Base-by-base conservation (phyloP, 192 early-diverging fungal species). In the Umbelopsis vinacea region DNA sequence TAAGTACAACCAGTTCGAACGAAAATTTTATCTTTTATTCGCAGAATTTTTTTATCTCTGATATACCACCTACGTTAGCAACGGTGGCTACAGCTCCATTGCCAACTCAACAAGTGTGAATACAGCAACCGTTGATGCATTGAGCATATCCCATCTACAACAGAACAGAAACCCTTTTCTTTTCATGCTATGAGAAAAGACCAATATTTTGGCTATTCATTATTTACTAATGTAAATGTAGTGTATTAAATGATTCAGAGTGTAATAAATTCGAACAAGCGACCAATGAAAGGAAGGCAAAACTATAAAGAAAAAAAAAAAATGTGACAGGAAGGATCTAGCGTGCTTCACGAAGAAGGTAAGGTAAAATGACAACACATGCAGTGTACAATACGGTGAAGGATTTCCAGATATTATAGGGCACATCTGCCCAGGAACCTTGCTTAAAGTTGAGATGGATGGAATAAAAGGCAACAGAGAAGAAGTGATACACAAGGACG, bases 401-500 rank as follows among this genome's bases (percentile, higher is more conserved):
- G 2, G 78, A 76, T 71, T 66, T 80, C 46, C 84, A 79, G 46
- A 89, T 80, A 52, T 77, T 85, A 9, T 33, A 24, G 6, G 85
- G 87, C 9, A 82, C 76, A 45, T 83, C 71, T 0, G 68, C 75
- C 84, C 88, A 75, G 52, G 76, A 75, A 66, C 76, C 71, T 74
- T 83, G 35, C 76, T 76, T 73, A 81, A 89, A 78, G 80, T 88
- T 68, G 78, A 72, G 46, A 74, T 88, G 74, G 75, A 92, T 79
- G 70, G 86, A 67, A 78, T 92, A 88, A 7, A 92, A 68, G 0
- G 96, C 97, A 23, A 98, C 96, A 19, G 89, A 86, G 83, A 97
- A 98, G 76, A 99, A 99, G 81, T 98, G 96, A 72, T 87, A 88
- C 0, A 97, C 68, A 6, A 98, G 86, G 11, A 96, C 83, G 50